Evolutionary conservation across 1,284 basidiomycete species (phyloP).

Genomic region (Rhodotorula sp.): DNA sequence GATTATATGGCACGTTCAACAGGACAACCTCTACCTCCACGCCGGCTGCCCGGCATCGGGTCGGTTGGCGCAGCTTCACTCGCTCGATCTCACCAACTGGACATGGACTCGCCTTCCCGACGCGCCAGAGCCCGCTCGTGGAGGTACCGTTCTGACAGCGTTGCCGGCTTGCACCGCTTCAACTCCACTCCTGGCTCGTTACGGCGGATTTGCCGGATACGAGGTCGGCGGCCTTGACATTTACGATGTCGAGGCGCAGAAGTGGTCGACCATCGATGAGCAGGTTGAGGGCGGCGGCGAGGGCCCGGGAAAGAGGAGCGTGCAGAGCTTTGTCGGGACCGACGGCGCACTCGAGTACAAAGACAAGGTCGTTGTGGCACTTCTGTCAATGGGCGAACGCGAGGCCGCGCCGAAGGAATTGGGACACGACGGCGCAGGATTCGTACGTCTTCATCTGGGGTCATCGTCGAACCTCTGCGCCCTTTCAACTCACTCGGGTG

Average conservation of each 20-base stretch:
- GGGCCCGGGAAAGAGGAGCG: slow-evolving; percentile 33
- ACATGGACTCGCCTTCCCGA: slow-evolving; percentile 51
- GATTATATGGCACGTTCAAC: slow-evolving; percentile 1
- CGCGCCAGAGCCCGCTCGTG: slow-evolving; percentile 53
- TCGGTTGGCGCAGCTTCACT: slow-evolving; percentile 51
- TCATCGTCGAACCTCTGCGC: background rate
- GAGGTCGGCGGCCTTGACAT: slow-evolving; percentile 51
- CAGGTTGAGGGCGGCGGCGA: slow-evolving; percentile 12
- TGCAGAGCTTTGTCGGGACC: slow-evolving; percentile 45
- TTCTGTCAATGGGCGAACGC: slow-evolving; percentile 50
- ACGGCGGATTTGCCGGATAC: slow-evolving; percentile 50
- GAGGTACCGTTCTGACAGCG: slow-evolving; percentile 50
- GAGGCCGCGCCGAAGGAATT: slow-evolving; percentile 48
- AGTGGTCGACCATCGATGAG: slow-evolving; percentile 13
- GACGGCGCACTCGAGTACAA: background rate
- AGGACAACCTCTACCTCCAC: slow-evolving; percentile 53
- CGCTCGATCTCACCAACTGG: slow-evolving; percentile 49
- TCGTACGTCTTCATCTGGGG: slow-evolving; percentile 11
- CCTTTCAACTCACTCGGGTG: background rate
- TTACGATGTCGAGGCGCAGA: slow-evolving; percentile 39
- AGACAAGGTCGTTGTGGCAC: slow-evolving; percentile 41
- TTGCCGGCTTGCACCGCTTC: slow-evolving; percentile 1
- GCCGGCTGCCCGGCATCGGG: slow-evolving; percentile 55
- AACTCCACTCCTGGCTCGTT: slow-evolving; percentile 36
- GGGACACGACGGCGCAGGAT: slow-evolving; percentile 50